phyloP scores from a whole-genome alignment of 768 basidiomycete genomes.

The Baorangia bicolor region DNA sequence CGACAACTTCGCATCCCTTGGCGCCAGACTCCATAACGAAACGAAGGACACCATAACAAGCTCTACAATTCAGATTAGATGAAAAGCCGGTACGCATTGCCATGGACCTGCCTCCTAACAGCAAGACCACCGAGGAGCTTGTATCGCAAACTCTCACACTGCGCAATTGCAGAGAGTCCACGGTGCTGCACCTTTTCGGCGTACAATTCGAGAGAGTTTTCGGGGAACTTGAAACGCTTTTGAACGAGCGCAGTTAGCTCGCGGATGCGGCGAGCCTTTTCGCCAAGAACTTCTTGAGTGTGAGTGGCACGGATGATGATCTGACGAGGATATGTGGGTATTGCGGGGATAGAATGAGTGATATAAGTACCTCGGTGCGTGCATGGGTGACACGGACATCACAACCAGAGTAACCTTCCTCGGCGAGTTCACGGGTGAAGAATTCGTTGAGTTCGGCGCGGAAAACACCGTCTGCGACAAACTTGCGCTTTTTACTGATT shows the following conservation, averaged over 20 bases:
- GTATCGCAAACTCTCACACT: constrained; percentile 98
- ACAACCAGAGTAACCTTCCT: constrained; percentile 99
- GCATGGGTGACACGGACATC: constrained; percentile 99
- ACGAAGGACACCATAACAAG: constrained; percentile 99
- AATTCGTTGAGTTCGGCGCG: constrained; percentile 99
- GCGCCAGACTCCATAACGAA: constrained; percentile 99
- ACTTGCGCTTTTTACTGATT: constrained; percentile 99
- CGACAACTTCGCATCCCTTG: constrained; percentile 99
- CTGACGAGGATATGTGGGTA: constrained; percentile 36
- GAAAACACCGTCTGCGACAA: constrained; percentile 98
- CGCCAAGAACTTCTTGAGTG: constrained; percentile 97
- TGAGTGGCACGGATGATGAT: constrained; percentile 99
- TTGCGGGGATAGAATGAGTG: background rate
- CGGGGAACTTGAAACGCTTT: constrained; percentile 99
- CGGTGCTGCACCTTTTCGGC: constrained; percentile 99
- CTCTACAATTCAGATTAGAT: constrained; percentile 43
- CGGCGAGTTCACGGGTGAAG: constrained; percentile 96
- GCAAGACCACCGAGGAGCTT: constrained; percentile 99
- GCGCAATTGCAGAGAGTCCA: constrained; percentile 96
- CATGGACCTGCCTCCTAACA: constrained; percentile 78
- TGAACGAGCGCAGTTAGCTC: constrained; percentile 98
- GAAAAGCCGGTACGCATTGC: background rate
- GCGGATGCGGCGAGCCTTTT: constrained; percentile 99
- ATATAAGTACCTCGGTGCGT: constrained; percentile 78
- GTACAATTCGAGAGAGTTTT: constrained; percentile 97